These are phyloP conservation scores for Melaleuca alternifolia DNA, from an alignment of 345 rosid genomes.

Conservation along the genomic window DNA sequence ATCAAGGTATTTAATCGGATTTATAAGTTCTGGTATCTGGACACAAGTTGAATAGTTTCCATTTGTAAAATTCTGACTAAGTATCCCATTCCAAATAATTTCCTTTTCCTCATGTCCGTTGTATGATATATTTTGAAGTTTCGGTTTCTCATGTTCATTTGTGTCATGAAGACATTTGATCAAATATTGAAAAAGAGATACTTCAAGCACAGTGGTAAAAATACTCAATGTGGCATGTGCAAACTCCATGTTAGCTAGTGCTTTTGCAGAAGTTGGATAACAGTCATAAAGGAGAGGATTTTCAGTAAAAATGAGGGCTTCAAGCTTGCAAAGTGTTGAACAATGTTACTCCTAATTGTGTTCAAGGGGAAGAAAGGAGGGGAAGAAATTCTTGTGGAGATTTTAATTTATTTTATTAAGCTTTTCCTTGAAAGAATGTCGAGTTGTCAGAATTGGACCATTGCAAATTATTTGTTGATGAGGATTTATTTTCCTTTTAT, in stretches of 20 bases:
- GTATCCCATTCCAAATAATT: neutral
- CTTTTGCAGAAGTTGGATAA: neutral
- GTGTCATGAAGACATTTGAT: neutral
- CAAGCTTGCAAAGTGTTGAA: neutral
- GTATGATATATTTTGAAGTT: neutral
- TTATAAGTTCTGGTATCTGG: neutral
- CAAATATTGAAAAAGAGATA: neutral
- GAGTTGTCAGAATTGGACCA: neutral
- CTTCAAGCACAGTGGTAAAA: neutral
- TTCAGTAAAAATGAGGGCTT: neutral
- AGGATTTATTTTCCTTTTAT: neutral
- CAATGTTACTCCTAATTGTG: neutral
- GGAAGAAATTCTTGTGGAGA: neutral
- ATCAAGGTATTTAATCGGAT: neutral
- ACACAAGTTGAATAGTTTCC: neutral
- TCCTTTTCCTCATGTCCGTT: neutral
- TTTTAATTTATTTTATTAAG: neutral
- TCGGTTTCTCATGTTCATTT: neutral
- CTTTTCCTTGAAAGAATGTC: neutral
- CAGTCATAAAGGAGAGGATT: neutral
- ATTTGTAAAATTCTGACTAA: neutral
- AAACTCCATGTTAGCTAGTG: neutral
- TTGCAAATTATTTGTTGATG: neutral
- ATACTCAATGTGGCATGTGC: neutral
- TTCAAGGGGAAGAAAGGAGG: neutral